These are phyloP conservation scores for Aspergillus campestris DNA, from an alignment of 495 filamentous ascomycete genomes.

Conservation along the genomic window DNA sequence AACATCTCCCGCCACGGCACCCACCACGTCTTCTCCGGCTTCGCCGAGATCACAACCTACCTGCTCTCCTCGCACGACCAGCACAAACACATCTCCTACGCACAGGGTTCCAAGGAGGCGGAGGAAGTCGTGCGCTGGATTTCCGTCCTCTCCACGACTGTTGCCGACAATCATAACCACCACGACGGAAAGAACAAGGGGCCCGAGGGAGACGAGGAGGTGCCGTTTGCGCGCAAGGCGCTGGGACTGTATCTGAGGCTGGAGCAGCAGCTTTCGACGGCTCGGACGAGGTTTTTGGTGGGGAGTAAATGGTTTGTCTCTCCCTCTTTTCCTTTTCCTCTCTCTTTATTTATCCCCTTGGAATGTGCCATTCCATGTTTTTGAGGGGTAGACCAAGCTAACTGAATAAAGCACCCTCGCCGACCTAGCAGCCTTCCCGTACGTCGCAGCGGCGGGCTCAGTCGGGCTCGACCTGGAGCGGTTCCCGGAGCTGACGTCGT, in stretches of 20 bases:
- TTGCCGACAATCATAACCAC: not conserved
- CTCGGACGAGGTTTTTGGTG: not conserved
- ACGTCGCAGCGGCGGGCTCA: constrained; percentile 1
- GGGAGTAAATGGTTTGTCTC: constrained; percentile 4
- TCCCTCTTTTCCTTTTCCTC: not conserved
- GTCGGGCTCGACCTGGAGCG: constrained; percentile 4
- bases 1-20: constrained; percentile 1
- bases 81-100: not conserved
- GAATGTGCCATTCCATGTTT: not conserved
- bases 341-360: too few relatives aligned
- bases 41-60: not conserved
- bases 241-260: constrained; percentile 3
- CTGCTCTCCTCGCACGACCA: constrained; percentile 1
- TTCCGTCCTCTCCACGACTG: not conserved
- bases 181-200: not conserved
- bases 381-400: not conserved
- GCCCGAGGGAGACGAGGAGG: not conserved
- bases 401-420: constrained; percentile 3
- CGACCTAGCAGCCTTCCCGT: constrained; percentile 1
- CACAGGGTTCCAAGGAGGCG: not conserved
- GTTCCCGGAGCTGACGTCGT: constrained; percentile 7
- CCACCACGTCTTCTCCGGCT: not conserved
- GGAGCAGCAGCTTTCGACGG: constrained; percentile 3
- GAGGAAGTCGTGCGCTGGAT: not conserved
- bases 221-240: constrained; percentile 1